These are phyloP conservation scores for Jackrogersella minutella DNA, from an alignment of 495 filamentous ascomycete genomes.

Conservation along the genomic window DNA sequence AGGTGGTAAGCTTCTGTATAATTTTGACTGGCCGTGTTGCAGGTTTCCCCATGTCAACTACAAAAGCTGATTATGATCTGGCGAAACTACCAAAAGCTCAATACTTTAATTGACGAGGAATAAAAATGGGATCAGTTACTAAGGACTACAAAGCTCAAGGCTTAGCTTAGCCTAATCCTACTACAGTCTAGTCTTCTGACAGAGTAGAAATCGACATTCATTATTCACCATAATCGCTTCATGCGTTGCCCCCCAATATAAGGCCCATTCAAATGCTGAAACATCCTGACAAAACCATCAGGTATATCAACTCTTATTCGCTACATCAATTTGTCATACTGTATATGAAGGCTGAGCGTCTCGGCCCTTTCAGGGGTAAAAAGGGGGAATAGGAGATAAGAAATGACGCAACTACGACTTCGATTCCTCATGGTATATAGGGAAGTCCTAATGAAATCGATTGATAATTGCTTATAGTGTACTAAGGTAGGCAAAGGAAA, in stretches of 20 bases:
- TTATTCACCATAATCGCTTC: neutral
- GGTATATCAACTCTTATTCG: conserved; percentile 20
- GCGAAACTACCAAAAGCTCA: neutral
- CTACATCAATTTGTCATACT: conserved; percentile 37
- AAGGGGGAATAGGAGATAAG: conserved; percentile 3
- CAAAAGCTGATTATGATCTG: neutral
- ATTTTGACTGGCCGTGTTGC: too few relatives aligned
- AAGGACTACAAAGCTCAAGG: neutral
- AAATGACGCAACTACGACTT: neutral
- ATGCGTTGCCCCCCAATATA: neutral
- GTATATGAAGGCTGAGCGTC: conserved; percentile 14
- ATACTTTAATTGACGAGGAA: neutral
- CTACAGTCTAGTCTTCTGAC: neutral
- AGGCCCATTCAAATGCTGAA: neutral
- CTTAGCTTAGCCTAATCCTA: neutral
- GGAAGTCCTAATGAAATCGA: conserved; percentile 5
- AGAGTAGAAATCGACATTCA: neutral
- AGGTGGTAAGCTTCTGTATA: too few relatives aligned
- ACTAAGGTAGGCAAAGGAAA: too few relatives aligned
- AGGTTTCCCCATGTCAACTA: neutral
- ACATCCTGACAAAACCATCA: conserved; percentile 12
- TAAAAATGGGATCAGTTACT: neutral
- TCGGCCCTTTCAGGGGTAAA: conserved; percentile 30
- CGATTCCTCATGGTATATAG: conserved; percentile 4
- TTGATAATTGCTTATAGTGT: conserved; percentile 42